Percentiles rank a stretch among this genome's conserved stretches.
These are phyloP conservation scores for Cladorrhinum sp. DNA, from an alignment of 2,329 filamentous ascomycete genomes.

Conservation along the genomic window DNA sequence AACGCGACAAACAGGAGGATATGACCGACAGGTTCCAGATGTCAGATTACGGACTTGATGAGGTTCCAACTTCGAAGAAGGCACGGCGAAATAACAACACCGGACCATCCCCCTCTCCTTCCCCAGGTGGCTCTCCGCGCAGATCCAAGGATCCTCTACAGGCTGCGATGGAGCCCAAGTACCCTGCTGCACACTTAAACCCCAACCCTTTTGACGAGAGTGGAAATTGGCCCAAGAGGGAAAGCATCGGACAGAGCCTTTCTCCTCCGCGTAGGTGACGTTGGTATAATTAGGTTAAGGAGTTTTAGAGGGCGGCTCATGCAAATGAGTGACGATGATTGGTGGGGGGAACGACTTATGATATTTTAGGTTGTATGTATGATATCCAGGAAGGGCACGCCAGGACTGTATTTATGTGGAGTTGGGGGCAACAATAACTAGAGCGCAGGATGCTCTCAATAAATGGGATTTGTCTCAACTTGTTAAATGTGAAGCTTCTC, in stretches of 20 bases:
- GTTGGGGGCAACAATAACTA: background rate
- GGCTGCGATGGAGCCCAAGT: constrained; percentile 14
- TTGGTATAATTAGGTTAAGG: background rate
- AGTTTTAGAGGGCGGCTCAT: background rate
- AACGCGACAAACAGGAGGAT: constrained; percentile 25
- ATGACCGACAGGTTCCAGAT: constrained; percentile 23
- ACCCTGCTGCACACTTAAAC: constrained; percentile 9
- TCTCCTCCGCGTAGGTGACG: background rate
- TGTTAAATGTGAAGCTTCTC: too few species aligned
- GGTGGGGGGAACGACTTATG: constrained; percentile 7
- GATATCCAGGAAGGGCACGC: constrained; percentile 2
- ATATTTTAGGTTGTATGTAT: constrained; percentile 8
- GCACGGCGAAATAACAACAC: constrained; percentile 4
- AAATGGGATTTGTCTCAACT: background rate
- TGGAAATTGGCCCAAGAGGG: constrained; percentile 15
- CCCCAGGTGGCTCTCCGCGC: constrained; percentile 11
- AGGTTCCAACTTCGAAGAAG: constrained; percentile 11
- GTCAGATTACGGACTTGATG: constrained; percentile 27
- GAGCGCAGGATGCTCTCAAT: background rate
- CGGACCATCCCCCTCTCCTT: constrained; percentile 12
- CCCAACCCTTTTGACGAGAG: constrained; percentile 22
- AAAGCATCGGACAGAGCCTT: constrained; percentile 6
- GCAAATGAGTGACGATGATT: background rate
- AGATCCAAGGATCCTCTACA: constrained; percentile 19
- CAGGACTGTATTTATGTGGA: background rate